phyloP scores from a whole-genome alignment of 805 yeast species.

The Schwanniomyces yamadae region DNA sequence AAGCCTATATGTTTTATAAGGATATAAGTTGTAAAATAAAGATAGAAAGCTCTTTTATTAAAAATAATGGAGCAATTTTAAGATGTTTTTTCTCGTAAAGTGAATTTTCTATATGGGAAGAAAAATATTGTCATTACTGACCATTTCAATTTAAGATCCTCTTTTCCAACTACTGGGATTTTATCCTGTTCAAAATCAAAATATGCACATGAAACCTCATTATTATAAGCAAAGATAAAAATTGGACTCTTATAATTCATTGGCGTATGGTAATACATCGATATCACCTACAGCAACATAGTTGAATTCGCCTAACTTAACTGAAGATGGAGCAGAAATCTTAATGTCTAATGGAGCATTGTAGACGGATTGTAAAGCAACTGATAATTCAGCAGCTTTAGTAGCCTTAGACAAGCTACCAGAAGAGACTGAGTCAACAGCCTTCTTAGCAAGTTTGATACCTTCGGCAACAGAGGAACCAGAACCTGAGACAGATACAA shows the following conservation, averaged over 20 bases:
- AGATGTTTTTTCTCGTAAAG: conserved; percentile 1
- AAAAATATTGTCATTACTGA: conserved; percentile 4
- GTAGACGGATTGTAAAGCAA: conserved; percentile 41
- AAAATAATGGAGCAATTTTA: conserved; percentile 1
- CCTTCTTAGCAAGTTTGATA: conserved; percentile 58
- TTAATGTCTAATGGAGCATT: conserved; percentile 30
- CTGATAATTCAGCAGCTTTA: conserved; percentile 41
- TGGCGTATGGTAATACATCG: conserved; percentile 80
- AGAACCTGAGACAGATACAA: conserved; percentile 62
- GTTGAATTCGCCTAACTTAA: conserved; percentile 57
- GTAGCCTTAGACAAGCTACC: conserved; percentile 59
- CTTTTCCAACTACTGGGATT: conserved; percentile 4
- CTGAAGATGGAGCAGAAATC: conserved; percentile 34
- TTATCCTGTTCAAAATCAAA: conserved; percentile 5
- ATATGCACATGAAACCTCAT: conserved; percentile 7
- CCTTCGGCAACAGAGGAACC: conserved; percentile 59
- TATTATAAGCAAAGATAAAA: conserved; percentile 4
- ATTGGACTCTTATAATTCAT: conserved; percentile 64
- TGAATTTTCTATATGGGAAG: conserved; percentile 7
- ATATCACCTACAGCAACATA: conserved; percentile 90
- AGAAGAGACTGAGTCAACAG: conserved; percentile 28
- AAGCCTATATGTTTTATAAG: conserved; percentile 3
- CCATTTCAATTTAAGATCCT: conserved; percentile 1
- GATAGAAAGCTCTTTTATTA: conserved; percentile 2
- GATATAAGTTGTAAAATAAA: conserved; percentile 5